phyloP scores from a whole-genome alignment of 2,329 filamentous ascomycete species.

The Orbilia blumenaviensis region DNA sequence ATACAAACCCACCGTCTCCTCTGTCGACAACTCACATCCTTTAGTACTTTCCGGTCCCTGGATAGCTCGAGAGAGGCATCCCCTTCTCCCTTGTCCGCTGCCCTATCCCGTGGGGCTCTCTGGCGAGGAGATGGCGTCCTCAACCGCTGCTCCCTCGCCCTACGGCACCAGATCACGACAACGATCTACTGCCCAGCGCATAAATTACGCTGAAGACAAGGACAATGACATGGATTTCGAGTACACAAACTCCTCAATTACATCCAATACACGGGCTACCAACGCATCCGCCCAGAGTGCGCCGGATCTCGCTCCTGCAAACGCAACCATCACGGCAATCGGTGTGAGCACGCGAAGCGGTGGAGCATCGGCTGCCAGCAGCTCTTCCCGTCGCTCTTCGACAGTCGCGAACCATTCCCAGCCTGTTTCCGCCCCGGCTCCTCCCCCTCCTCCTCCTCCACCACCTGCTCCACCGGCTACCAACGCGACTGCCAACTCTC shows the following conservation, averaged over 20 bases:
- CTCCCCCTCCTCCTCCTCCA: conserved; percentile 9
- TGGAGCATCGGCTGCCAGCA: conserved; percentile 43
- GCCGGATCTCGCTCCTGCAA: conserved; percentile 68
- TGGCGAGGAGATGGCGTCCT: conserved; percentile 59
- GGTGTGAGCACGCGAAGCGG: conserved; percentile 54
- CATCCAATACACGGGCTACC: conserved; percentile 36
- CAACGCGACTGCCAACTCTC: conserved; percentile 43
- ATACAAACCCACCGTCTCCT: neutral
- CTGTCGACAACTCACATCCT: neutral
- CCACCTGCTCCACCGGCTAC: conserved; percentile 7
- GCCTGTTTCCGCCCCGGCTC: conserved; percentile 5
- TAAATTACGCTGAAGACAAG: conserved; percentile 94
- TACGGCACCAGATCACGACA: conserved; percentile 97
- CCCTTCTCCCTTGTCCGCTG: conserved; percentile 5
- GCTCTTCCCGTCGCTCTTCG: conserved; percentile 61
- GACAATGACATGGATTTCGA: conserved; percentile 93
- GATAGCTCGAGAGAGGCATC: conserved; percentile 18
- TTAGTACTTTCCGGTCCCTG: neutral
- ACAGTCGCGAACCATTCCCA: conserved; percentile 55
- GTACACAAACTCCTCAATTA: conserved; percentile 65
- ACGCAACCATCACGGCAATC: conserved; percentile 62
- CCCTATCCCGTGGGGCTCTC: conserved; percentile 42
- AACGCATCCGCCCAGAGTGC: conserved; percentile 63
- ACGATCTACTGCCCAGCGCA: conserved; percentile 78
- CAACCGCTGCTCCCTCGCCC: conserved; percentile 69